Percentiles rank a stretch among this genome's conserved stretches.
phyloP scores from a whole-genome alignment of 768 basidiomycete genomes.

The Podaxis sp. region DNA sequence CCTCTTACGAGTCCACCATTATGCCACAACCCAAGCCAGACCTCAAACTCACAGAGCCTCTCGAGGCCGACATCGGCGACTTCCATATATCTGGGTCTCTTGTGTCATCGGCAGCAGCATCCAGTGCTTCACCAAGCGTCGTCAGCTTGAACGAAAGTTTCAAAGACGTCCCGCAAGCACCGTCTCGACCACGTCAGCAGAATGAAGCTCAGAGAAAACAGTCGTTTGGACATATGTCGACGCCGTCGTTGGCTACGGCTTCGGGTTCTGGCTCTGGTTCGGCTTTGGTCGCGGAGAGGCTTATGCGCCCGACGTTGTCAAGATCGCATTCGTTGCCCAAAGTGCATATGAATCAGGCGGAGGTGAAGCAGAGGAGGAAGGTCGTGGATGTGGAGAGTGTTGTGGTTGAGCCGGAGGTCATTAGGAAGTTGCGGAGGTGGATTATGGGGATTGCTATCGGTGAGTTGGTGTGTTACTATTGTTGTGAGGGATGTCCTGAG shows the following conservation, averaged over 20 bases:
- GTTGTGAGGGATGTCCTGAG: slow-evolving; percentile 2
- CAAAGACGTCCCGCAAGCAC: not conserved
- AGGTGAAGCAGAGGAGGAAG: slow-evolving; percentile 27
- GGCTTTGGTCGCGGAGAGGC: not conserved
- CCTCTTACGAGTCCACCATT: not conserved
- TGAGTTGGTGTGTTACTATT: slow-evolving; percentile 25
- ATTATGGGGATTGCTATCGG: slow-evolving; percentile 66
- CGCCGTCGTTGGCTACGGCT: not conserved
- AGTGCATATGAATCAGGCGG: slow-evolving; percentile 26
- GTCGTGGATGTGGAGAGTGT: slow-evolving; percentile 39
- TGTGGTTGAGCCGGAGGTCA: slow-evolving; percentile 45
- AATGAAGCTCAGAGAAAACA: not conserved
- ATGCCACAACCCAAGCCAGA: not conserved
- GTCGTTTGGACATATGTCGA: not conserved
- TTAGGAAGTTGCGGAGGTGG: slow-evolving; percentile 61
- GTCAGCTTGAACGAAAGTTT: slow-evolving; percentile 6
- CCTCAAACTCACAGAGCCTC: not conserved
- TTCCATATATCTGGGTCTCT: not conserved
- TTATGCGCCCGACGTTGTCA: slow-evolving; percentile 20
- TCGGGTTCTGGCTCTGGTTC: not conserved
- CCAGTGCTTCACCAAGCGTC: slow-evolving; percentile 1
- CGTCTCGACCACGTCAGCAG: not conserved
- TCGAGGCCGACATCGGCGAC: slow-evolving; percentile 14
- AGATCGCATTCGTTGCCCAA: slow-evolving; percentile 49
- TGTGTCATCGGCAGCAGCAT: not conserved